A percentile compares a stretch with the other conserved stretches of the same genome.
These are phyloP conservation scores for Sorghum bicolor DNA, from an alignment of 176 grass and related monocot genomes.

Conservation along the genomic window DNA sequence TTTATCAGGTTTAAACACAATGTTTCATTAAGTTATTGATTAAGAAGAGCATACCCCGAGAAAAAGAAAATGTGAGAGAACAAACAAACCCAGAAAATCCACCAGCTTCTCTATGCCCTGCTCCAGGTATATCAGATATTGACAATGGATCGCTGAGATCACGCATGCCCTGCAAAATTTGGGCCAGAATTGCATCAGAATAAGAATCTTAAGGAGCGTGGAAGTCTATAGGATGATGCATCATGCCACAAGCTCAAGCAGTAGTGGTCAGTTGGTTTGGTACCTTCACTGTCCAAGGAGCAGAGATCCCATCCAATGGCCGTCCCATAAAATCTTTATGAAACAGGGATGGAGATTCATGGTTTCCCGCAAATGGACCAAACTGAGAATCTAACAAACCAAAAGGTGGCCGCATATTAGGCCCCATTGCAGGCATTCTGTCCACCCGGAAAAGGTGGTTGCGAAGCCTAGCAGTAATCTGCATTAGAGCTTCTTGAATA, in stretches of 20 bases:
- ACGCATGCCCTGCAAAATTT: slow-evolving; percentile 47
- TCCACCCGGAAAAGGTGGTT: slow-evolving; percentile 72
- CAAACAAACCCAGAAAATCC: slow-evolving; percentile 73
- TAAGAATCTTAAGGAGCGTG: background rate
- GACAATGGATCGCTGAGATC: slow-evolving; percentile 49
- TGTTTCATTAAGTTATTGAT: background rate
- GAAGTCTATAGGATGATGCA: background rate
- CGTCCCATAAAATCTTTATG: slow-evolving; percentile 59
- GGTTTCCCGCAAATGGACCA: slow-evolving; percentile 56
- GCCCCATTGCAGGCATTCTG: slow-evolving; percentile 45
- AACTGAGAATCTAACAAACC: slow-evolving; percentile 58
- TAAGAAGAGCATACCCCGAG: background rate
- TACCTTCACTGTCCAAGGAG: slow-evolving; percentile 65
- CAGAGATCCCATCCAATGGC: slow-evolving; percentile 60
- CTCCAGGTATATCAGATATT: slow-evolving; percentile 57
- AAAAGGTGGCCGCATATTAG: slow-evolving; percentile 56
- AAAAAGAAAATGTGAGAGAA: slow-evolving; percentile 13
- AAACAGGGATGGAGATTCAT: slow-evolving; percentile 59
- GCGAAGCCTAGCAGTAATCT: slow-evolving; percentile 80
- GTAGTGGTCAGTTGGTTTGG: background rate
- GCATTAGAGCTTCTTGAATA: slow-evolving; percentile 87
- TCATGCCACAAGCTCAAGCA: background rate
- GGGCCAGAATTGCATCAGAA: background rate
- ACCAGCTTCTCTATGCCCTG: slow-evolving; percentile 54
- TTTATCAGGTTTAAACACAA: slow-evolving; percentile 3